Conservation (phyloP, 805 yeast genomes). For the Zygotorulaspora chibaensis region DNA sequence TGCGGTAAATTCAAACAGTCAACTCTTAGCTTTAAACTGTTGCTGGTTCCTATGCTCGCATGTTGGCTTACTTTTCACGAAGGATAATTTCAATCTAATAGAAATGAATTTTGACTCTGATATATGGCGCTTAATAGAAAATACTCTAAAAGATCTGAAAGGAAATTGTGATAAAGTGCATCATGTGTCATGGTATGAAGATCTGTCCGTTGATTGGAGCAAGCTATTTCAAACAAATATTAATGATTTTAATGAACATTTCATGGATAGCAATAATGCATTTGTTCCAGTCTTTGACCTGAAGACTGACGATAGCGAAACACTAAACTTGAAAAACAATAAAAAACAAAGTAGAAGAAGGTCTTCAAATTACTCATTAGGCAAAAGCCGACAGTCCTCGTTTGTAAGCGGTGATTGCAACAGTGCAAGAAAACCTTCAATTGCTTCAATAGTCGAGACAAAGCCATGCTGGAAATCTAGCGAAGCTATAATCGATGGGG, state of each 20-base stretch:
- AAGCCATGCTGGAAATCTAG: constrained; percentile 3
- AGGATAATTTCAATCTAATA: constrained; percentile 38
- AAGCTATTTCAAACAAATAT: constrained; percentile 36
- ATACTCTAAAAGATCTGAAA: constrained; percentile 8
- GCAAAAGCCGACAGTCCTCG: constrained; percentile 6
- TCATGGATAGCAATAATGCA: constrained; percentile 35
- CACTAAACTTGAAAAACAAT: neutral
- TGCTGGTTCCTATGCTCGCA: constrained; percentile 66
- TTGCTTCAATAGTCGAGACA: neutral
- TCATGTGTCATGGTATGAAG: constrained; percentile 31
- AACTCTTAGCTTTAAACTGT: constrained; percentile 54
- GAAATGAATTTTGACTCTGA: constrained; percentile 23
- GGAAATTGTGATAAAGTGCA: neutral
- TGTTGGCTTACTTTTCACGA: constrained; percentile 56
- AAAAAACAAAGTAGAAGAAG: constrained; percentile 8
- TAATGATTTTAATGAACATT: constrained; percentile 39
- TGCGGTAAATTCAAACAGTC: constrained; percentile 49
- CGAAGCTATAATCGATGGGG: constrained; percentile 3
- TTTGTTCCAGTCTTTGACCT: constrained; percentile 39
- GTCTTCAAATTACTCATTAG: constrained; percentile 7
- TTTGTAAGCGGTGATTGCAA: neutral
- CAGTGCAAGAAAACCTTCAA: neutral
- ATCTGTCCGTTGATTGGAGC: constrained; percentile 29
- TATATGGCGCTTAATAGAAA: constrained; percentile 27
- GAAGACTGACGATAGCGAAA: constrained; percentile 9